Base-by-base conservation (phyloP, 352 stramenopile genomes). In the Phytopythium vexans region DNA sequence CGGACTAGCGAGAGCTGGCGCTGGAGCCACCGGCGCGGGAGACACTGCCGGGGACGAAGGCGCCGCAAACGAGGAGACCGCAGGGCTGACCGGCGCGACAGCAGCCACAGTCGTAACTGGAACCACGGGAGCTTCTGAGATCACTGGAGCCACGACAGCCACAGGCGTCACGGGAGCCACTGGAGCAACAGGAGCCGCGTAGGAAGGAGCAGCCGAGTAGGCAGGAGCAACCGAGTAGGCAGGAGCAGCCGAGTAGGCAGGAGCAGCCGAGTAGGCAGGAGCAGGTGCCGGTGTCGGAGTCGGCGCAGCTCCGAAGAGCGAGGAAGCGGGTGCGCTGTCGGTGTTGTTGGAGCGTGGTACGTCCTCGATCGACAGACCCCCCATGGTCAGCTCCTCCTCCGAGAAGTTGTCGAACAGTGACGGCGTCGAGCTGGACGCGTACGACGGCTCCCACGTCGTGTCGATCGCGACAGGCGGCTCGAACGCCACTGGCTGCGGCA, bases 371-470 rank as follows among this genome's bases (percentile, higher is more conserved):
- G 54, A 33, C 37, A 77, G 62, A 34, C 72, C 68, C 14, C 72
- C 65, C 68, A 54, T 41, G 32, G 54, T 34, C 37, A 77, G 58
- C 35, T 77, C 68, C n/a, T 77, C 68, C 68, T 74, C 68, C 14
- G 68, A 77, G 41, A 77, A 77, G 46, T 77, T 77, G 40, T 67
- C 48, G 8, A 54, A 54, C 2, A 54, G 48, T 35, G 48, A 54
- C 36, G 48, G 48, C 27, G 36, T 16, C 36, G 31, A 35, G 21
- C 36, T 27, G 21, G 37, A 45, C 38, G 48, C 45, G 21, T 27
- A 27, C 21, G 21, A 27, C 4, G 48, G 48, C 16, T 54, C 27
- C 48, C 48, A 54, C 5, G 36, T 36, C 34, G 34, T 33, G 21
- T 54, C 48, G 8, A 45, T 27, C 11, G 48, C 48, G 14, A 54